phyloP scores from a whole-genome alignment of 2,329 filamentous ascomycete genomes.

The Xylariaceae sp. region DNA sequence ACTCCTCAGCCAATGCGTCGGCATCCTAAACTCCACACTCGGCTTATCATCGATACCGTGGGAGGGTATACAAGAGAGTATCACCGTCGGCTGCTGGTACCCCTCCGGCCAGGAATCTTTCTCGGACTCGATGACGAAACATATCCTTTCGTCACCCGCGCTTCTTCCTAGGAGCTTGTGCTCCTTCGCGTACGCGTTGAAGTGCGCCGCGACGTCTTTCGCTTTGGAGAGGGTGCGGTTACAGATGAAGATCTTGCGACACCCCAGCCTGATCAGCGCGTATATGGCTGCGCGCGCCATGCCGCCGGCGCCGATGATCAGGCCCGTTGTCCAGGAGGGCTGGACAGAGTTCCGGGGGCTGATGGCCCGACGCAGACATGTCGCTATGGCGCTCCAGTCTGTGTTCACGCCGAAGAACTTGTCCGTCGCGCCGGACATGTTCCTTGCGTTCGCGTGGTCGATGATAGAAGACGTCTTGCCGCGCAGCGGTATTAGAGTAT shows the following conservation, averaged over 20 bases:
- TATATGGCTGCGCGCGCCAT: slow-evolving; percentile 73
- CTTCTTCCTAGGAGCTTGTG: slow-evolving; percentile 30
- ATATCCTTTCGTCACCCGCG: slow-evolving; percentile 36
- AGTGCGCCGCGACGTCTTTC: slow-evolving; percentile 58
- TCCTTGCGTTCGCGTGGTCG: slow-evolving; percentile 52
- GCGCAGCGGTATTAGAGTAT: slow-evolving; percentile 63
- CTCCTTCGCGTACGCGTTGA: slow-evolving; percentile 47
- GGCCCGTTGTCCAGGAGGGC: slow-evolving; percentile 45
- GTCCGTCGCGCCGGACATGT: slow-evolving; percentile 54
- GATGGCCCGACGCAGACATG: slow-evolving; percentile 58
- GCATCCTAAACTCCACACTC: slow-evolving; percentile 65
- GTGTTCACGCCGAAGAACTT: slow-evolving; percentile 67
- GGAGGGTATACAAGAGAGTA: slow-evolving; percentile 67
- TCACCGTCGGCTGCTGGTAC: slow-evolving; percentile 61
- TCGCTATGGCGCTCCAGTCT: slow-evolving; percentile 62
- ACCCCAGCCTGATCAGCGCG: slow-evolving; percentile 66
- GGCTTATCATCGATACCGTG: slow-evolving; percentile 54
- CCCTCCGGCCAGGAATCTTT: slow-evolving; percentile 57
- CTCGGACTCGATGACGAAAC: slow-evolving; percentile 53
- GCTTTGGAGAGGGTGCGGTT: slow-evolving; percentile 61
- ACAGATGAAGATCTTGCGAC: slow-evolving; percentile 65
- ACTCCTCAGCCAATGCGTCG: slow-evolving; percentile 62
- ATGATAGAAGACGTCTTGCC: slow-evolving; percentile 44
- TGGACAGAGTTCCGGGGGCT: slow-evolving; percentile 61
- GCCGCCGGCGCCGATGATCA: slow-evolving; percentile 59